Evolutionary conservation across 805 yeast genomes (phyloP).

Genomic region (Hanseniaspora singularis): DNA sequence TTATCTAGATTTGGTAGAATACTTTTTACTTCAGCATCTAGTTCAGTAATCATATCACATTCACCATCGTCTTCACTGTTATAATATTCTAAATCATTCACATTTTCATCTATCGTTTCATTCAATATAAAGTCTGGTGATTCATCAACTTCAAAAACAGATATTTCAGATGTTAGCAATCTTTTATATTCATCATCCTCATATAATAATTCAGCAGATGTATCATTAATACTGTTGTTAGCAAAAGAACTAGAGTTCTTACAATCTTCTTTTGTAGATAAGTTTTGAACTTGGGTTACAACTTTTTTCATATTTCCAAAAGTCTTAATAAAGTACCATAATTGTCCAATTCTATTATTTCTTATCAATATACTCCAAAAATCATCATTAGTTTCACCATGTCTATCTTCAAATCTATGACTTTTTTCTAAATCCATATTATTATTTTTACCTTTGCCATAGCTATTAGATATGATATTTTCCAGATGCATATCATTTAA

Average conservation of each 20-base stretch:
- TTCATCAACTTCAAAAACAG: conserved; percentile 28
- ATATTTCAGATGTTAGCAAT: conserved; percentile 16
- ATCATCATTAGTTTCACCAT: background rate
- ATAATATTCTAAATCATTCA: conserved; percentile 15
- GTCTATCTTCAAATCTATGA: background rate
- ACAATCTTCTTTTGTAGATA: too few species aligned
- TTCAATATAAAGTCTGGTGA: conserved; percentile 14
- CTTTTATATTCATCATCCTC: conserved; percentile 19
- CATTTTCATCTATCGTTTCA: background rate
- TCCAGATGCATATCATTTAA: conserved; percentile 10
- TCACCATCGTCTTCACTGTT: background rate
- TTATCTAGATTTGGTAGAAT: conserved; percentile 2
- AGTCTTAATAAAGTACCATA: conserved; percentile 20
- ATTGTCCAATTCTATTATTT: background rate
- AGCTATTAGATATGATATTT: background rate
- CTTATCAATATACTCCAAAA: conserved; percentile 1
- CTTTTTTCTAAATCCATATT: background rate
- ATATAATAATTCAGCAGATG: too few species aligned
- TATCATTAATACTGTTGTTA: too few species aligned
- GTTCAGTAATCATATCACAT: background rate
- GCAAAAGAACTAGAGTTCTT: too few species aligned
- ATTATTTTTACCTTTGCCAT: too few species aligned
- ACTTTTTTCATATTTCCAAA: conserved; percentile 17
- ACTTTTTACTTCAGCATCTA: background rate
- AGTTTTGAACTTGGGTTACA: too few species aligned